Conservation (phyloP, 768 basidiomycete genomes). For the Lanmaoa pseudosensibilis region DNA sequence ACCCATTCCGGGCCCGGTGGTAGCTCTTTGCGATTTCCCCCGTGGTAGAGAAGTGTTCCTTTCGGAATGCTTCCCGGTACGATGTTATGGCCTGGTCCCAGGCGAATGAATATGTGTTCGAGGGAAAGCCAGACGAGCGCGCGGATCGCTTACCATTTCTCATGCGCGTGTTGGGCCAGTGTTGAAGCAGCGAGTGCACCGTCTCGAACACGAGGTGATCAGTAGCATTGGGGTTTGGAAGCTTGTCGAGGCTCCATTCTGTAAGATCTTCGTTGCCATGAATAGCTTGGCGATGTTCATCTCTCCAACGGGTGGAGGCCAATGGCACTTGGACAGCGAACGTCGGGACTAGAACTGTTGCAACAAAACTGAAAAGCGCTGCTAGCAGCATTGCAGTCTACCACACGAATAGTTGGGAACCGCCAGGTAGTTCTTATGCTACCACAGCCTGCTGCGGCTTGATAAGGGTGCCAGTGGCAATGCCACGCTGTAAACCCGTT, state of each 20-base stretch:
- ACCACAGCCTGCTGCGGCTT: neutral
- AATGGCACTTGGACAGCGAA: constrained; percentile 13
- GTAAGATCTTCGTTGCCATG: neutral
- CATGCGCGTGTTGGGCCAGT: constrained; percentile 48
- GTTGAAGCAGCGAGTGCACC: constrained; percentile 36
- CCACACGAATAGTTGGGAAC: neutral
- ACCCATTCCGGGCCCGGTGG: constrained; percentile 36
- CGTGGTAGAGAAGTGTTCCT: constrained; percentile 41
- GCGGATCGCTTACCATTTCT: constrained; percentile 37
- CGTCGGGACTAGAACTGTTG: neutral
- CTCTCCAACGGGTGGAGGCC: neutral
- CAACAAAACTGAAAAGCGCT: neutral
- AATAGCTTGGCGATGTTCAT: neutral
- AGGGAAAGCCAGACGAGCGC: constrained; percentile 13
- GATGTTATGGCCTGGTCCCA: constrained; percentile 18
- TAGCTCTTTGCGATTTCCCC: constrained; percentile 13
- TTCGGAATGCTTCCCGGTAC: constrained; percentile 35
- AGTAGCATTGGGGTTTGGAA: constrained; percentile 29
- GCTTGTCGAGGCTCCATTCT: constrained; percentile 26
- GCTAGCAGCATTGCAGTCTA: neutral
- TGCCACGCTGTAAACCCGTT: too few species aligned
- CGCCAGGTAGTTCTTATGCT: too few species aligned
- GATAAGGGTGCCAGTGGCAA: too few species aligned
- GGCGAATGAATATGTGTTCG: constrained; percentile 14
- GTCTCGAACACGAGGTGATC: constrained; percentile 27